Conservation (phyloP, 768 basidiomycete species). For the Phaeotremella skinneri region DNA sequence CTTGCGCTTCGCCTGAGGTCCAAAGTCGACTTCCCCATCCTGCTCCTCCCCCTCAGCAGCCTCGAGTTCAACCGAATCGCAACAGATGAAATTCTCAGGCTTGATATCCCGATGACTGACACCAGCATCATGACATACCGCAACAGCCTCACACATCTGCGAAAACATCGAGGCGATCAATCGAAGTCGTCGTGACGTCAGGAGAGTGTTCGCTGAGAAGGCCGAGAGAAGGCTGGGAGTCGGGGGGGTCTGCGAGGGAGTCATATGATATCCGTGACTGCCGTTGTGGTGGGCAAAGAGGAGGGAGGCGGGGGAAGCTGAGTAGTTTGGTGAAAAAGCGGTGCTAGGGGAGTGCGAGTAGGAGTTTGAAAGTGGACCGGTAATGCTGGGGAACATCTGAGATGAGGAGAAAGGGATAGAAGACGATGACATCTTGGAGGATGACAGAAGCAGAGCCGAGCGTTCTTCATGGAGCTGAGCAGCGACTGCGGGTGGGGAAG, state of each 20-base stretch:
- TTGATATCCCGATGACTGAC: constrained; percentile 98
- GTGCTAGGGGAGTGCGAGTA: constrained; percentile 36
- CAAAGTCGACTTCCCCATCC: constrained; percentile 55
- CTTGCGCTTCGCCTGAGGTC: constrained; percentile 62
- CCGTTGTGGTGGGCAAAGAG: constrained; percentile 43
- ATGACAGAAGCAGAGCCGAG: constrained; percentile 37
- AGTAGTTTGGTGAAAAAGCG: constrained; percentile 41
- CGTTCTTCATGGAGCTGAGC: constrained; percentile 35
- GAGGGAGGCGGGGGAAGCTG: constrained; percentile 37
- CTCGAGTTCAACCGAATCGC: constrained; percentile 50
- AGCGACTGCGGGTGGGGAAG: constrained; percentile 39
- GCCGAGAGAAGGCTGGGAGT: constrained; percentile 88
- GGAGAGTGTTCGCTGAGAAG: constrained; percentile 69
- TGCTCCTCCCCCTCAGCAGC: constrained; percentile 11
- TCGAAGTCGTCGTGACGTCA: constrained; percentile 81
- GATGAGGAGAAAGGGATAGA: constrained; percentile 50
- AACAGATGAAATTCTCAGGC: constrained; percentile 73
- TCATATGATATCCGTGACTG: constrained; percentile 13
- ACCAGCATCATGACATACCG: constrained; percentile 82
- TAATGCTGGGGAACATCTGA: constrained; percentile 37
- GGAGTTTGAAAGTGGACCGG: constrained; percentile 33
- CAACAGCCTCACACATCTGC: constrained; percentile 98
- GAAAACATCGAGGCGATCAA: constrained; percentile 96
- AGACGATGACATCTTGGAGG: constrained; percentile 49
- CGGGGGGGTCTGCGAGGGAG: constrained; percentile 60